Percentiles rank a stretch among this genome's conserved stretches.
Evolutionary conservation across 768 basidiomycete genomes (phyloP).

Genomic region (Auriscalpium vulgare): DNA sequence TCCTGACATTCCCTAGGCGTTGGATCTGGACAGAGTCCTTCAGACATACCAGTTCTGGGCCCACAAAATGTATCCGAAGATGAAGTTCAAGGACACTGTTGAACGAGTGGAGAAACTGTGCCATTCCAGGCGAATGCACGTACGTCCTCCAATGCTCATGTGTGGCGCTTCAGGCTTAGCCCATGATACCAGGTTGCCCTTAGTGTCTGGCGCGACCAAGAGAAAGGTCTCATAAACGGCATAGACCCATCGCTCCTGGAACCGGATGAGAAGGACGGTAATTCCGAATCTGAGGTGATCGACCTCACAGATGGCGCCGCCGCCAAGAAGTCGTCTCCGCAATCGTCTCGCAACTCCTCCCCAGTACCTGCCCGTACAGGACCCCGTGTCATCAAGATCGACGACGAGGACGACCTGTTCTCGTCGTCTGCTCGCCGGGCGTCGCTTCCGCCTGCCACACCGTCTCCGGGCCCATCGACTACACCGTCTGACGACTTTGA

Average conservation of each 20-base stretch:
- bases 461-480: neutral
- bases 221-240: conserved; percentile 34
- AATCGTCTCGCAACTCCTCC: conserved; percentile 2
- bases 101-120: conserved; percentile 82
- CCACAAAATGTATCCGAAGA: conserved; percentile 86
- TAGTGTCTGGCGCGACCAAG: conserved; percentile 74
- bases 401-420: neutral
- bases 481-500: conserved; percentile 4
- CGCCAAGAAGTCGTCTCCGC: conserved; percentile 21
- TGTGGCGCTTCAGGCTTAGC: neutral
- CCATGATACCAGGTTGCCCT: conserved; percentile 44
- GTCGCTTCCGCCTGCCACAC: conserved; percentile 5
- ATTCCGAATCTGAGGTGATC: conserved; percentile 40
- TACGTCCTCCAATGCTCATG: conserved; percentile 28
- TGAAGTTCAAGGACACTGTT: conserved; percentile 81
- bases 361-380: neutral
- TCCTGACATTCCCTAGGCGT: conserved; percentile 37
- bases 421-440: neutral
- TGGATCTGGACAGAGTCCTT: conserved; percentile 74
- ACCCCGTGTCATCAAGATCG: conserved; percentile 5
- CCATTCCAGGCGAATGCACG: conserved; percentile 79
- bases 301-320: conserved; percentile 36
- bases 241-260: conserved; percentile 23
- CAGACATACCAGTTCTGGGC: conserved; percentile 92
- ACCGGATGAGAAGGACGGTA: conserved; percentile 29